A percentile compares a stretch with the other conserved stretches of the same genome.
phyloP scores from a whole-genome alignment of 768 basidiomycete genomes.

The Stropharia rugosoannulata region DNA sequence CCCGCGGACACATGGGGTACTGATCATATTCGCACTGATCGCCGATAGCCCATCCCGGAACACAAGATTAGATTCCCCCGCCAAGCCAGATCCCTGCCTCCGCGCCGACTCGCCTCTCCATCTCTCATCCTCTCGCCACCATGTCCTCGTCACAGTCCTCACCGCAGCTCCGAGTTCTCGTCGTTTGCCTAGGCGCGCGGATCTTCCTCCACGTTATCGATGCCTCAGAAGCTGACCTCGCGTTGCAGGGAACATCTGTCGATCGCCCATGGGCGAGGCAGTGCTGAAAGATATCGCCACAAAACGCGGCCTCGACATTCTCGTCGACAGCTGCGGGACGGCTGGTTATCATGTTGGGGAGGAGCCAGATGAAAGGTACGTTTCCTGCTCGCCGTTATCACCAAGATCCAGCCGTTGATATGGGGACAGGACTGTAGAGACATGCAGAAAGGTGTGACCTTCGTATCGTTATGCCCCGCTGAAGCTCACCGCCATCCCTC shows the following conservation, averaged over 20 bases:
- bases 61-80: conserved; percentile 6
- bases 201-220: not conserved
- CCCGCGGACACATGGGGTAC: conserved; percentile 1
- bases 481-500: conserved; percentile 6
- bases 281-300: conserved; percentile 70
- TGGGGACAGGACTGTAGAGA: conserved; percentile 55
- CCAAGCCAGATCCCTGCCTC: conserved; percentile 2
- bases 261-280: conserved; percentile 92
- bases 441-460: conserved; percentile 62
- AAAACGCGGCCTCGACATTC: conserved; percentile 63
- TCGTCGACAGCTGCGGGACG: conserved; percentile 85
- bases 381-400: not conserved
- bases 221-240: not conserved
- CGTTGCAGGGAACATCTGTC: conserved; percentile 75
- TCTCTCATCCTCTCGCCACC: not conserved
- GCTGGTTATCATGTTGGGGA: conserved; percentile 83
- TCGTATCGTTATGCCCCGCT: not conserved
- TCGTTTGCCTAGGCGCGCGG: conserved; percentile 64
- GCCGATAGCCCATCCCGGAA: conserved; percentile 2
- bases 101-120: not conserved
- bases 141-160: conserved; percentile 1
- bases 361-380: conserved; percentile 78
- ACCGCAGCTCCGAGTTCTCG: conserved; percentile 51
- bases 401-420: not conserved
- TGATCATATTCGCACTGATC: not conserved